Evolutionary conservation across 805 yeast species (phyloP).

Genomic region (Lachancea nothofagi): DNA sequence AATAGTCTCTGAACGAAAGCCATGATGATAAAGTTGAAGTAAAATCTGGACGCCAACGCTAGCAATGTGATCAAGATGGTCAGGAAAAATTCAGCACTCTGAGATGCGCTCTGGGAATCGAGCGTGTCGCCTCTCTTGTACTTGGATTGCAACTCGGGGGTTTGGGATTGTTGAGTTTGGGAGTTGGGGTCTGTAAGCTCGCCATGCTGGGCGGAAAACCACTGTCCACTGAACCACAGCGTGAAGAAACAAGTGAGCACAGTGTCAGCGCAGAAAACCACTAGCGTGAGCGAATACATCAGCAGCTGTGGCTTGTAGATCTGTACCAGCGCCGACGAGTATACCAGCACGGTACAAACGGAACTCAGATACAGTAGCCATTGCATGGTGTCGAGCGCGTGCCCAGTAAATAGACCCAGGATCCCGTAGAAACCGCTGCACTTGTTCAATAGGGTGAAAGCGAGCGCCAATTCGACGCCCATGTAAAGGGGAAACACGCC

Average conservation of each 20-base stretch:
- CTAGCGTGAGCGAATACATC: slow-evolving; percentile 55
- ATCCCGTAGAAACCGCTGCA: slow-evolving; percentile 87
- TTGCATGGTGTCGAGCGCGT: slow-evolving; percentile 74
- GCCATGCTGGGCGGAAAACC: slow-evolving; percentile 55
- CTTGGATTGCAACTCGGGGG: neutral
- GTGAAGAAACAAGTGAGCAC: slow-evolving; percentile 63
- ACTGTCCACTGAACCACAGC: slow-evolving; percentile 62
- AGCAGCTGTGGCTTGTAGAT: slow-evolving; percentile 53
- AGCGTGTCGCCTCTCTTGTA: slow-evolving; percentile 18
- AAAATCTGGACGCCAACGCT: slow-evolving; percentile 46
- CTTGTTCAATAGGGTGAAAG: slow-evolving; percentile 75
- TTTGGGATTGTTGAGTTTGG: slow-evolving; percentile 3
- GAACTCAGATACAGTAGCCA: slow-evolving; percentile 74
- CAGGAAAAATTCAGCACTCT: slow-evolving; percentile 49
- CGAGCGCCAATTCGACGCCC: slow-evolving; percentile 79
- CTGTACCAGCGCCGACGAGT: slow-evolving; percentile 49
- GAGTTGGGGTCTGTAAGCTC: slow-evolving; percentile 19
- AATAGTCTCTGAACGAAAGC: slow-evolving; percentile 57
- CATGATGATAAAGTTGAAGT: slow-evolving; percentile 53
- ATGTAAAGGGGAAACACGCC: slow-evolving; percentile 70
- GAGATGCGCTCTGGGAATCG: slow-evolving; percentile 59
- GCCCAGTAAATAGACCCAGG: slow-evolving; percentile 81
- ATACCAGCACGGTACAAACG: slow-evolving; percentile 56
- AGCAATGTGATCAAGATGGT: slow-evolving; percentile 47
- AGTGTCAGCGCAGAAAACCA: slow-evolving; percentile 64